A percentile compares a stretch with the other conserved stretches of the same genome.
These are phyloP conservation scores for Diaporthe amygdali DNA, from an alignment of 2,329 filamentous ascomycete species.

Conservation along the genomic window DNA sequence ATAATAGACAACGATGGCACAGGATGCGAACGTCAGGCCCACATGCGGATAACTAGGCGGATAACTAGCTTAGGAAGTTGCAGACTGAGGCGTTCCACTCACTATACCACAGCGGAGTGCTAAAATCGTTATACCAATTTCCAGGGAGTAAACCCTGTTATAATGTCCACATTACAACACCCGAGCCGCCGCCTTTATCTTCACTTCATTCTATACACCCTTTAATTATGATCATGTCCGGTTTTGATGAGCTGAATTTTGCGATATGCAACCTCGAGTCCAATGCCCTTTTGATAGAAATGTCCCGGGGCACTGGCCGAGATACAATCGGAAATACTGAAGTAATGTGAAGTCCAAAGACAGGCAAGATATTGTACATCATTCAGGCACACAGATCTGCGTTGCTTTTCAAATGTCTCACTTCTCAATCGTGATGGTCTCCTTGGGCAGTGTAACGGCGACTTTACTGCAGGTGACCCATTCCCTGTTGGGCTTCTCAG, in stretches of 20 bases:
- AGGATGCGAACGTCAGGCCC: neutral
- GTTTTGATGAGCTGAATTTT: too few relatives aligned
- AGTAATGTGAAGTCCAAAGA: neutral
- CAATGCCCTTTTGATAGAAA: too few relatives aligned
- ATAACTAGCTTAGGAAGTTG: neutral
- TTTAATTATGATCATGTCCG: too few relatives aligned
- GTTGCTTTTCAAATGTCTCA: neutral
- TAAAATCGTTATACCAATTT: too few relatives aligned
- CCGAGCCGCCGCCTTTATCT: too few relatives aligned
- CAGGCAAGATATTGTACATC: neutral
- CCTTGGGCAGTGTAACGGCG: neutral
- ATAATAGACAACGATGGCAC: neutral
- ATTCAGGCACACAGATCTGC: neutral
- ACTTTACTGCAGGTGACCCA: conserved; percentile 15
- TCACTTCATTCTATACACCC: too few relatives aligned
- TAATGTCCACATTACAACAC: too few relatives aligned
- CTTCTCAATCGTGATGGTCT: neutral
- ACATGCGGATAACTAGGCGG: too few relatives aligned
- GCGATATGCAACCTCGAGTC: too few relatives aligned
- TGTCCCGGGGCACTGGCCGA: too few relatives aligned
- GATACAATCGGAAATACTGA: neutral
- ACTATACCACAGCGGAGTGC: neutral
- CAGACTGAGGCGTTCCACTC: neutral
- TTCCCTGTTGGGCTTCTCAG: neutral
- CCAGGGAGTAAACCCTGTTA: too few relatives aligned